Conservation (phyloP, 352 stramenopile genomes). For the Globisporangium rhizosaccharum region DNA sequence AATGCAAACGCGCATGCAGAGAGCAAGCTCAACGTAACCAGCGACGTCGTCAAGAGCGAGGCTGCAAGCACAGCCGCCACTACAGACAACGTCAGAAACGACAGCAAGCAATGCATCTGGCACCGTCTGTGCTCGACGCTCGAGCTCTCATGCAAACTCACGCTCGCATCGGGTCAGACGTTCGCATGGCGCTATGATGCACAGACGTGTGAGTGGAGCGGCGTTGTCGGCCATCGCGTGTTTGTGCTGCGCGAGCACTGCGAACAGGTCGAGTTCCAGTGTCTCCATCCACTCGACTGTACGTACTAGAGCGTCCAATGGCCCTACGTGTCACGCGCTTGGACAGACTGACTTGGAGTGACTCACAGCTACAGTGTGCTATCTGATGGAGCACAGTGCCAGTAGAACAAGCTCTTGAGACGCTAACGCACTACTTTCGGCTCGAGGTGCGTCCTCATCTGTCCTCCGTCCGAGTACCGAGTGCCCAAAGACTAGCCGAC, state of each 20-base stretch:
- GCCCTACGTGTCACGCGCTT: neutral
- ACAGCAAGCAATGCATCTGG: conserved; percentile 16
- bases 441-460: conserved; percentile 39
- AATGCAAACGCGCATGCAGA: conserved; percentile 8
- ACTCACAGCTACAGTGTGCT: neutral
- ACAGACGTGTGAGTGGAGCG: conserved; percentile 33
- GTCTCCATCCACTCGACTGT: conserved; percentile 58
- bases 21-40: neutral
- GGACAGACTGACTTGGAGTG: neutral
- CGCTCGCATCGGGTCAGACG: conserved; percentile 45
- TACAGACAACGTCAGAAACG: neutral
- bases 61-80: neutral
- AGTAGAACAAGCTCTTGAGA: conserved; percentile 33
- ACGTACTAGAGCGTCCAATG: neutral
- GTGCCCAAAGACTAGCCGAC: neutral
- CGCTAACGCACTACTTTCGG: conserved; percentile 88
- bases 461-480: neutral
- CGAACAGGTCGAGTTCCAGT: conserved; percentile 41
- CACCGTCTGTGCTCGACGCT: conserved; percentile 27
- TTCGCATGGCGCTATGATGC: conserved; percentile 31
- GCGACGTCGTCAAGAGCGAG: conserved; percentile 6
- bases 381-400: conserved; percentile 16
- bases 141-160: conserved; percentile 43
- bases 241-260: conserved; percentile 45
- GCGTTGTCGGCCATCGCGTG: conserved; percentile 39